phyloP scores from a whole-genome alignment of 352 stramenopile genomes.

The Pythium brachiatum region DNA sequence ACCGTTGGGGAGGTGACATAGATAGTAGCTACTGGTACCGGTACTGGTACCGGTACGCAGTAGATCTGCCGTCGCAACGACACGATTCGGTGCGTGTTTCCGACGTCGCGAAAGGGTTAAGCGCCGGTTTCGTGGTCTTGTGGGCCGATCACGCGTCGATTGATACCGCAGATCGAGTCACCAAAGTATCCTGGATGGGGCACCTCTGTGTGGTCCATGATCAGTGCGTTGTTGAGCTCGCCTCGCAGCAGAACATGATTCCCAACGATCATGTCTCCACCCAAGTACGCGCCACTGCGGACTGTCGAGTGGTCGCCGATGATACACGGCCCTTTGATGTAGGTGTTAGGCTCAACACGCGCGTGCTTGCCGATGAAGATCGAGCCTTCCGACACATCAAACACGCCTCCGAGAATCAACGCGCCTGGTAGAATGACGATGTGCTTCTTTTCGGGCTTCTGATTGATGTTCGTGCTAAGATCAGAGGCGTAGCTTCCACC shows the following conservation, averaged over 20 bases:
- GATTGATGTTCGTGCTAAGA: conserved; percentile 25
- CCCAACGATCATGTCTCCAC: conserved; percentile 64
- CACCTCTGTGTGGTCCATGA: conserved; percentile 72
- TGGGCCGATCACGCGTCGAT: conserved; percentile 8
- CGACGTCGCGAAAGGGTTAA: too few species aligned
- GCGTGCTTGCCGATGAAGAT: conserved; percentile 62
- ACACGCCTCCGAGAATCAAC: conserved; percentile 52
- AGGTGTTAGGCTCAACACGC: conserved; percentile 63
- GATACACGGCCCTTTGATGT: conserved; percentile 74
- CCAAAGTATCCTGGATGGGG: conserved; percentile 74
- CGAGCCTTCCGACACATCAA: conserved; percentile 69
- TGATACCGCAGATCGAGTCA: conserved; percentile 70
- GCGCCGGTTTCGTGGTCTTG: background rate
- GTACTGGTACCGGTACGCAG: too few species aligned
- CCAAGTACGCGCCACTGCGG: conserved; percentile 64
- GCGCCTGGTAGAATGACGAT: conserved; percentile 50
- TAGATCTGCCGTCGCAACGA: too few species aligned
- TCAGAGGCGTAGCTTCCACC: conserved; percentile 17
- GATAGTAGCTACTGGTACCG: too few species aligned
- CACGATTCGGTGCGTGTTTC: too few species aligned
- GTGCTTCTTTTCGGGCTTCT: conserved; percentile 29
- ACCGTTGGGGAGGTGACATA: too few species aligned
- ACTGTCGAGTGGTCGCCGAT: conserved; percentile 61
- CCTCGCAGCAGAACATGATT: conserved; percentile 58
- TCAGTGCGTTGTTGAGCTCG: conserved; percentile 70